phyloP scores from a whole-genome alignment of 768 basidiomycete genomes.

The Serendipita sp. region DNA sequence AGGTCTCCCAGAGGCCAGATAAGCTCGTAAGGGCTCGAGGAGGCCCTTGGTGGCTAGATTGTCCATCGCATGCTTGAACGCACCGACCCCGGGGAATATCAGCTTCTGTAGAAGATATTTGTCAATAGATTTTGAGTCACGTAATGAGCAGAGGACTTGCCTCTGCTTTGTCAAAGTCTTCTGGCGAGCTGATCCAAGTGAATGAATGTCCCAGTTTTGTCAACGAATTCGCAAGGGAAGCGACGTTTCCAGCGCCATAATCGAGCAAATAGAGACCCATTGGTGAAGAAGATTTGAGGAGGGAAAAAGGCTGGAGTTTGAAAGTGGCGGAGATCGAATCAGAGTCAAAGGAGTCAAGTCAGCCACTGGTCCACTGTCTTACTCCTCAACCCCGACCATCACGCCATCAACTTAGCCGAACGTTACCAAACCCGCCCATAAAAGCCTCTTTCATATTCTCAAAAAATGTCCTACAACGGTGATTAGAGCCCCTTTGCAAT shows the following conservation, averaged over 20 bases:
- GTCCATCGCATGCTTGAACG: slow-evolving; percentile 75
- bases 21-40: slow-evolving; percentile 60
- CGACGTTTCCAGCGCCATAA: slow-evolving; percentile 91
- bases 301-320: background rate
- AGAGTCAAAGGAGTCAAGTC: background rate
- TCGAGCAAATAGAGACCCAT: slow-evolving; percentile 78
- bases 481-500: background rate
- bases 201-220: slow-evolving; percentile 69
- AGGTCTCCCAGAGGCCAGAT: slow-evolving; percentile 74
- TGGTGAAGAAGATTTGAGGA: background rate
- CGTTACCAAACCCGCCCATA: background rate
- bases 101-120: slow-evolving; percentile 46
- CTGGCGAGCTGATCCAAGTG: slow-evolving; percentile 67
- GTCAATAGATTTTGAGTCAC: slow-evolving; percentile 8
- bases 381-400: background rate
- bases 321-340: background rate
- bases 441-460: background rate
- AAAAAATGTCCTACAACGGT: background rate
- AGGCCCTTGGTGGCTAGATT: slow-evolving; percentile 59
- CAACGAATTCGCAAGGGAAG: slow-evolving; percentile 85
- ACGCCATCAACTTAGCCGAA: slow-evolving; percentile 4
- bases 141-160: slow-evolving; percentile 36
- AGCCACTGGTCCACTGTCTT: no score
- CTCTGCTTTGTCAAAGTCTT: slow-evolving; percentile 75
- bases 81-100: slow-evolving; percentile 92